A percentile compares a stretch with the other conserved stretches of the same genome.
Evolutionary conservation across 2,329 filamentous ascomycete genomes (phyloP).

Genomic region (Tolypocladium inflatum): DNA sequence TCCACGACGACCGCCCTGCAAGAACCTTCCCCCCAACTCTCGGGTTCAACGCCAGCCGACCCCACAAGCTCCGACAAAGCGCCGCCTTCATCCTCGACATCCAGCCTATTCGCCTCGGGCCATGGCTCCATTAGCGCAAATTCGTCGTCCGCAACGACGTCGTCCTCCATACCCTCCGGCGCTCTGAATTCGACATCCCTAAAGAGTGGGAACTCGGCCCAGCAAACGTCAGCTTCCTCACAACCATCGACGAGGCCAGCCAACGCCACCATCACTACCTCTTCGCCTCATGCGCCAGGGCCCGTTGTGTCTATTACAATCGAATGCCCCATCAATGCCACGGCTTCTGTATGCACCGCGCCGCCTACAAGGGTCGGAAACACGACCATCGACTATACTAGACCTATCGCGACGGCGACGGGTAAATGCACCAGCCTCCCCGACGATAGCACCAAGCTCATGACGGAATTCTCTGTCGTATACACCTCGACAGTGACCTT

Average conservation of each 20-base stretch:
- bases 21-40: not conserved
- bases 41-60: not conserved
- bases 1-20: not conserved
- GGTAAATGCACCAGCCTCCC: slow-evolving; percentile 23
- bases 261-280: not conserved
- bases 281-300: not conserved
- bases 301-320: not conserved
- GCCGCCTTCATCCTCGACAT: not conserved
- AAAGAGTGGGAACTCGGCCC: not conserved
- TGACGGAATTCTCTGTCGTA: slow-evolving; percentile 33
- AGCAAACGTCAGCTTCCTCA: not conserved
- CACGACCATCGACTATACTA: not conserved
- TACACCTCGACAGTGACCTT: slow-evolving; percentile 42
- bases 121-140: not conserved
- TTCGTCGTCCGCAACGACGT: not conserved
- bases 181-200: not conserved
- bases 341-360: not conserved
- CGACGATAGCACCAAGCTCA: slow-evolving; percentile 12
- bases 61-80: not conserved
- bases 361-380: not conserved
- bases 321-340: slow-evolving; percentile 1
- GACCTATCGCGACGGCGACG: slow-evolving; percentile 4
- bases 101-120: not conserved
- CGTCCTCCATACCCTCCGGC: not conserved
- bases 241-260: not conserved